phyloP scores from a whole-genome alignment of 305 asterid genomes.

The Fraxinus baroniana region DNA sequence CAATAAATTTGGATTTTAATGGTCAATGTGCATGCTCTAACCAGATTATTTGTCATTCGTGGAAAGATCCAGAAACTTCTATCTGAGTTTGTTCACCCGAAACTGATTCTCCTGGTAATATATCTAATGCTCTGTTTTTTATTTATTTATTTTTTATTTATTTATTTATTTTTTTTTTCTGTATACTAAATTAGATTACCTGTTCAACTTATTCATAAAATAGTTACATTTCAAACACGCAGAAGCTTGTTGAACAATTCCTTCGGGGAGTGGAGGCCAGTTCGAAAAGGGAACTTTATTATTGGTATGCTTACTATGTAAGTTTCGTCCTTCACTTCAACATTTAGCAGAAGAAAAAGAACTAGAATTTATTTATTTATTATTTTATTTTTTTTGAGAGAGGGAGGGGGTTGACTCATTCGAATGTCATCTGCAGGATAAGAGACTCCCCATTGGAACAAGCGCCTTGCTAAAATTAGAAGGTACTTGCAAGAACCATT shows the following conservation, averaged over 20 bases:
- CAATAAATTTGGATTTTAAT: neutral
- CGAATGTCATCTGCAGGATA: constrained; percentile 55
- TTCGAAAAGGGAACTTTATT: constrained; percentile 66
- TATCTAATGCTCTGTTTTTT: neutral
- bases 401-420: constrained; percentile 9
- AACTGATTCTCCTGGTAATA: constrained; percentile 75
- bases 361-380: neutral
- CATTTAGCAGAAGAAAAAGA: neutral
- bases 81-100: constrained; percentile 67
- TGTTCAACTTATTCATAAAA: constrained; percentile 3
- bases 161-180: neutral
- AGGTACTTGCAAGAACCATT: constrained; percentile 41
- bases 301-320: constrained; percentile 90
- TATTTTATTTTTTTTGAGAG: no score
- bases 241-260: constrained; percentile 76
- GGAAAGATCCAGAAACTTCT: constrained; percentile 70
- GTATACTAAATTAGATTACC: neutral
- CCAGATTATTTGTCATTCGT: constrained; percentile 56
- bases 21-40: constrained; percentile 6
- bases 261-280: constrained; percentile 49
- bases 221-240: constrained; percentile 18
- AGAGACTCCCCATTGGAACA: constrained; percentile 76
- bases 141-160: no score
- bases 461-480: constrained; percentile 72
- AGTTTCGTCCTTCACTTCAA: constrained; percentile 31